Evolutionary conservation across 1,139 yeast species (phyloP).

Genomic region (Taphrina pruni): DNA sequence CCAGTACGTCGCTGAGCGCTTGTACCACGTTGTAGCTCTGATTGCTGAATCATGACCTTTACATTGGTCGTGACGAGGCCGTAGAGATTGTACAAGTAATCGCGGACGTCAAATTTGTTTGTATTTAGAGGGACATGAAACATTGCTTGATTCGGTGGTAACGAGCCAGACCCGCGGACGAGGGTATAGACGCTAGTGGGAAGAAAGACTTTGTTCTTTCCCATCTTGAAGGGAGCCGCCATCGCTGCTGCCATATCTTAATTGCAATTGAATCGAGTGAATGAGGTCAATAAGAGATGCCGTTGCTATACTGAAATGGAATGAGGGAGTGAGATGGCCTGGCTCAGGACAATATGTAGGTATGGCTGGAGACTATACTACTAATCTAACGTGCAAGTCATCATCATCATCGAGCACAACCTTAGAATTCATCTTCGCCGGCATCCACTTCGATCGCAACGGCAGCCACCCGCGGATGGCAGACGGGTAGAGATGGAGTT

Average conservation of each 20-base stretch:
- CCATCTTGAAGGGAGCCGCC: constrained; percentile 45
- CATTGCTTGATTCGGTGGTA: constrained; percentile 47
- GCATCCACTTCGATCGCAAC: too few species aligned
- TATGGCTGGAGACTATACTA: too few species aligned
- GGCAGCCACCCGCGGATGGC: too few species aligned
- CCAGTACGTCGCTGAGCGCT: constrained; percentile 31
- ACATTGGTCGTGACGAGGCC: constrained; percentile 47
- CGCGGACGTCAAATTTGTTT: constrained; percentile 48
- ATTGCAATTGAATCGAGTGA: too few species aligned
- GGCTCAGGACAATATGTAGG: too few species aligned
- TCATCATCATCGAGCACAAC: too few species aligned
- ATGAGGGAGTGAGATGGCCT: too few species aligned
- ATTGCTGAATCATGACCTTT: constrained; percentile 43
- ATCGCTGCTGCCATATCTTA: constrained; percentile 12
- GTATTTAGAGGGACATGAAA: constrained; percentile 47
- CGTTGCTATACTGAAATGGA: too few species aligned
- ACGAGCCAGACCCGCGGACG: constrained; percentile 45
- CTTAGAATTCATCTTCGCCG: too few species aligned
- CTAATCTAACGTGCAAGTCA: too few species aligned
- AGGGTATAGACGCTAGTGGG: constrained; percentile 46
- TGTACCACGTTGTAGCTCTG: constrained; percentile 34
- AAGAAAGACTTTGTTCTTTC: constrained; percentile 46
- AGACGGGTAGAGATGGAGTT: neutral
- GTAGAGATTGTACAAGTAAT: constrained; percentile 48
- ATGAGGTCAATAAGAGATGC: too few species aligned